Base-by-base conservation (phyloP, 805 yeast genomes). In the Nakazawaea ambrosiae region DNA sequence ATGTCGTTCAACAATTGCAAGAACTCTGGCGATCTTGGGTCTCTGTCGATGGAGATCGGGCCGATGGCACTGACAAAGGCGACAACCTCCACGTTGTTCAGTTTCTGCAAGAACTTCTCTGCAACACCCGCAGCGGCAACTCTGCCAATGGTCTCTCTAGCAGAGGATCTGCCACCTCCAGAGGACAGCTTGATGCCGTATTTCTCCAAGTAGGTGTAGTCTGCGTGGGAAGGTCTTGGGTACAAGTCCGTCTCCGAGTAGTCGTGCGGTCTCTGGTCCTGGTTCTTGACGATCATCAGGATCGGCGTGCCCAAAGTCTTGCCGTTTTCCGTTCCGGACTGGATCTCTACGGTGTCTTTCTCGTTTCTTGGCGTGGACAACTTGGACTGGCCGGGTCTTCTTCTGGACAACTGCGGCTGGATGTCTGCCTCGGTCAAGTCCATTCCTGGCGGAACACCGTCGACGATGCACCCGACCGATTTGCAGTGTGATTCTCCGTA, bases 41-140 rank as follows among this genome's bases (percentile, higher is more conserved):
- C 75, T 59, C 95, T 75, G 61, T 81, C 70, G 74, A 92, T 81
- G 49, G 81, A 64, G 34, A 84, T 69, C 20, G 72, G 68, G 31
- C 98, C 98, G 45, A 92, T 95, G 43, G 85, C 82, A n/a, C 92
- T 76, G 17, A 90, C 97, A 61, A 92, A 92, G 0, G 97, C 98
- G 33, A 92, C 96, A 51, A 92, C 86, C 61, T 90, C 97, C 32
- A 92, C 92, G 42, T 75, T 73, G 55, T 82, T 78, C 39, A 84
- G 82, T 49, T 81, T 78, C 34, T 64, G 55, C 54, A 92, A 72
- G 46, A 86, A 80, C 64, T 89, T 90, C 61, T 92, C 98, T 34
- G 98, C 98, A 60, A 92, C 79, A 36, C 96, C 97, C 54, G 97
- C 97, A 7, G 97, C 97, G 33, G 97, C 97, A 37, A 92, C 98